These are phyloP conservation scores for Chrysophaeum taylorii DNA, from an alignment of 352 stramenopile species.

Conservation along the genomic window DNA sequence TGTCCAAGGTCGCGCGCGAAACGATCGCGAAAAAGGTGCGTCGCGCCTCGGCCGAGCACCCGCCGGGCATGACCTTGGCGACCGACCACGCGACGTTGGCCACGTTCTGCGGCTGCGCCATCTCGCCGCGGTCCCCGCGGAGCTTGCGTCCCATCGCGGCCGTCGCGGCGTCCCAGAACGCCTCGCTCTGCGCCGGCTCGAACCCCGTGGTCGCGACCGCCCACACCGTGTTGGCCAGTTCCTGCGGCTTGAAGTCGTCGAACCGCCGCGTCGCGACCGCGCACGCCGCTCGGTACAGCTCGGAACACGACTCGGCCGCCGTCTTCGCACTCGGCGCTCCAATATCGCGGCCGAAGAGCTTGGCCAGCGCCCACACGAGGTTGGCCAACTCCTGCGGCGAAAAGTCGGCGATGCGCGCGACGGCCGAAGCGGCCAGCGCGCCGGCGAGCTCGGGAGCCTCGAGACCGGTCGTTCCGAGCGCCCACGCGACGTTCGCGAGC, in stretches of 20 bases:
- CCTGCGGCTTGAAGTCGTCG: conserved; percentile 45
- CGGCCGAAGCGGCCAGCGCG: conserved; percentile 24
- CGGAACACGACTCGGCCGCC: not conserved
- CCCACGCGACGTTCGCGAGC: conserved; percentile 45
- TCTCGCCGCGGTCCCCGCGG: not conserved
- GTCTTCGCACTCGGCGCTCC: not conserved
- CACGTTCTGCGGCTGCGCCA: conserved; percentile 23
- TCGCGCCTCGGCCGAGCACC: not conserved
- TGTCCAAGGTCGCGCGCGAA: conserved; percentile 26
- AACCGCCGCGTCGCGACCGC: not conserved
- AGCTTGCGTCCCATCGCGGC: too few species aligned
- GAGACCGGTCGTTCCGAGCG: conserved; percentile 37
- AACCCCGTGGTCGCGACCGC: conserved; percentile 34
- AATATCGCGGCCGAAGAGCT: not conserved
- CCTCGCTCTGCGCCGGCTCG: not conserved
- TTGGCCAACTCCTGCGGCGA: conserved; percentile 4
- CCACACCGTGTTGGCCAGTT: conserved; percentile 47
- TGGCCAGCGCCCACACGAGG: conserved; percentile 1
- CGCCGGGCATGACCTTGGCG: conserved; percentile 19
- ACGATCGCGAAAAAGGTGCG: conserved; percentile 27
- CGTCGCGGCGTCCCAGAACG: not conserved
- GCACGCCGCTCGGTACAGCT: not conserved
- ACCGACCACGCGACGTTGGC: conserved; percentile 44
- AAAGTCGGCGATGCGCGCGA: not conserved
- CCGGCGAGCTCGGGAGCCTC: conserved; percentile 34